These are phyloP conservation scores for rapeseed (Brassica napus) DNA, from an alignment of 345 rosid genomes.

Conservation along the genomic window Da-Ae NC_063441.1:15627001-15627500, in stretches of 20 bases:
- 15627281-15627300: constrained; percentile 57
- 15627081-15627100: constrained; percentile 81
- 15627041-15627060: constrained; percentile 36
- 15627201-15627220: constrained; percentile 9
- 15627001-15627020: constrained; percentile 44
- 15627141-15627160: constrained; percentile 76
- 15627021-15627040: constrained; percentile 48
- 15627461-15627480: constrained; percentile 45
- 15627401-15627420: not conserved
- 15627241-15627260: constrained; percentile 80
- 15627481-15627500: constrained; percentile 77
- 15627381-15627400: not conserved
- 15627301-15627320: not conserved
- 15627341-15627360: not conserved
- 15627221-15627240: constrained; percentile 24
- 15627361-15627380: not conserved
- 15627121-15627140: constrained; percentile 81
- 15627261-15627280: constrained; percentile 88
- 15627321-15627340: constrained; percentile 1
- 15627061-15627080: constrained; percentile 52
- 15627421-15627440: constrained; percentile 9
- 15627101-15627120: constrained; percentile 94
- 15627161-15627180: constrained; percentile 80
- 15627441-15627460: constrained; percentile 6
- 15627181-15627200: constrained; percentile 16